phyloP scores from a whole-genome alignment of 2,329 filamentous ascomycete genomes.

The Fusarium concolor region DNA sequence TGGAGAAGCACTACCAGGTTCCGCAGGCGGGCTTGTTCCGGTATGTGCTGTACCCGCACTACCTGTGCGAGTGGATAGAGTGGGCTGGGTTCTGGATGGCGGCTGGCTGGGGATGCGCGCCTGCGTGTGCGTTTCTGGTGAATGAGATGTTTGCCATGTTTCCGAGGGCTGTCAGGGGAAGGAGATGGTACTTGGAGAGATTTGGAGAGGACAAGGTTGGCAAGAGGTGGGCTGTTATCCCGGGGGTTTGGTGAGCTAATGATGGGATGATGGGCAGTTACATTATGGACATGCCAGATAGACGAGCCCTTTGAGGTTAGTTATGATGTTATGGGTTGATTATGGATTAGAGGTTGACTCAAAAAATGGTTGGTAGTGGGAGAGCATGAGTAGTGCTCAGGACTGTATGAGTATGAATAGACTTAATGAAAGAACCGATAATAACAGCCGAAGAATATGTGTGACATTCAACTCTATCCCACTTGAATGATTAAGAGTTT shows the following conservation, averaged over 20 bases:
- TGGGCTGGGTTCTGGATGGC: slow-evolving; percentile 91
- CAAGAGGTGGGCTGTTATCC: slow-evolving; percentile 77
- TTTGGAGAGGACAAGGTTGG: slow-evolving; percentile 88
- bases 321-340: neutral
- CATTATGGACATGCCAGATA: slow-evolving; percentile 14
- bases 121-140: slow-evolving; percentile 82
- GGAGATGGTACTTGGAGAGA: slow-evolving; percentile 85
- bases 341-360: neutral
- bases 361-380: neutral
- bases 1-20: slow-evolving; percentile 86
- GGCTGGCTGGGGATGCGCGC: slow-evolving; percentile 73
- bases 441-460: slow-evolving; percentile 23
- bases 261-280: slow-evolving; percentile 20
- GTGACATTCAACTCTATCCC: neutral
- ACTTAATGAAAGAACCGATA: slow-evolving; percentile 19
- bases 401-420: neutral
- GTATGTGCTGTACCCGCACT: slow-evolving; percentile 89
- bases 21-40: slow-evolving; percentile 86
- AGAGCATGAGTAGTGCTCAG: no score
- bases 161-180: slow-evolving; percentile 83
- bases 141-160: slow-evolving; percentile 94
- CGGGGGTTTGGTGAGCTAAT: slow-evolving; percentile 63
- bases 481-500: neutral
- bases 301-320: slow-evolving; percentile 2
- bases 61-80: slow-evolving; percentile 96